A percentile compares a stretch with the other conserved stretches of the same genome.
These are phyloP conservation scores for cucumber (Cucumis sativus) DNA, from an alignment of 306 rosid genomes.

Conservation along the genomic window DNA sequence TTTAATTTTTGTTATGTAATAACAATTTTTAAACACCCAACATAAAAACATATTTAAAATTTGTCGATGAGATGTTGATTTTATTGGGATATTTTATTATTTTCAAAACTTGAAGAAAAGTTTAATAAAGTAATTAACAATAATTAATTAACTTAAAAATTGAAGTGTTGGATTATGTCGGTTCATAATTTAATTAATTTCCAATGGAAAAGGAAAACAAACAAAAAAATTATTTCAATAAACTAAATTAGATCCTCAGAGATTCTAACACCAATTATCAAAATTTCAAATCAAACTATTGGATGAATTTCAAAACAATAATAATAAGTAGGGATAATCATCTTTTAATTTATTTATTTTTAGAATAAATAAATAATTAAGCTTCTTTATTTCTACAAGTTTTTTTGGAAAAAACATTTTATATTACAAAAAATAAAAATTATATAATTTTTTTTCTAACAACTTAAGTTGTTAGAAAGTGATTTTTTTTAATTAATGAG, in stretches of 20 bases:
- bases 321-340: not conserved
- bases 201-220: not conserved
- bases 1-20: not conserved
- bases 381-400: too few species aligned
- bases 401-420: too few species aligned
- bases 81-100: not conserved
- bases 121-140: not conserved
- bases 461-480: too few species aligned
- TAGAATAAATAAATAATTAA: too few species aligned
- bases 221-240: not conserved
- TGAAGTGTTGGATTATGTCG: conserved; percentile 1
- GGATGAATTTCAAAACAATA: not conserved
- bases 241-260: not conserved
- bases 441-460: too few species aligned
- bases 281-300: not conserved
- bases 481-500: too few species aligned
- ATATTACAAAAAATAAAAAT: too few species aligned
- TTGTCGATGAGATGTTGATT: not conserved
- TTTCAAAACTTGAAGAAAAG: not conserved
- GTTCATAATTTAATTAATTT: not conserved
- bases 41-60: not conserved
- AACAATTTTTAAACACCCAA: not conserved
- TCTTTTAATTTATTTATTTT: not conserved
- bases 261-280: not conserved
- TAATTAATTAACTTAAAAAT: not conserved